These are phyloP conservation scores for Quercus phellos DNA, from an alignment of 331 rosid genomes.

Conservation along the genomic window DNA sequence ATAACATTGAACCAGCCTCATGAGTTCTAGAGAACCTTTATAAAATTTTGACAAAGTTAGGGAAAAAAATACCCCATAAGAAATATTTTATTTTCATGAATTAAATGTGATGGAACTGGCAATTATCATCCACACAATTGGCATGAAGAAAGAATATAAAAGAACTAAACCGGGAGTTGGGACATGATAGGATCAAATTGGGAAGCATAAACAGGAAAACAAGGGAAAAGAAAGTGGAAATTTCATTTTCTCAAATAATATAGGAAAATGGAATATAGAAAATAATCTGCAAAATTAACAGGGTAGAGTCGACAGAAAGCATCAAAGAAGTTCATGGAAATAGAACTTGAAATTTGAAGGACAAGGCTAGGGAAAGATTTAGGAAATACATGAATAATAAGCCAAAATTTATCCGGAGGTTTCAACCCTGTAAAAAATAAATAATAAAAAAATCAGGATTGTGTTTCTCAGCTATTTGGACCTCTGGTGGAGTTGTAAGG, in stretches of 20 bases:
- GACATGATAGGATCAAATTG: neutral
- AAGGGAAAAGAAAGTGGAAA: neutral
- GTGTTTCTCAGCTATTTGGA: neutral
- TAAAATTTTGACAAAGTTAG: neutral
- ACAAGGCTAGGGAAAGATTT: neutral
- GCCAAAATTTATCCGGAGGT: neutral
- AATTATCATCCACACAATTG: neutral
- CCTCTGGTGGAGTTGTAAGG: neutral
- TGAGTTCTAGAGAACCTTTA: neutral
- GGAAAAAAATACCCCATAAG: neutral
- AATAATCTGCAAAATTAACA: neutral
- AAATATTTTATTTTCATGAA: neutral
- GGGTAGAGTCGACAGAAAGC: neutral
- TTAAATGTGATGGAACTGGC: neutral
- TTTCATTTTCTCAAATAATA: neutral
- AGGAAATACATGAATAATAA: neutral
- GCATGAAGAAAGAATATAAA: neutral
- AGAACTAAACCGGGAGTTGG: neutral
- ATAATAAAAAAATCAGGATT: neutral
- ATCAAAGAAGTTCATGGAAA: neutral
- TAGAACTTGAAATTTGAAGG: no score
- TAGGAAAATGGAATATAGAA: neutral
- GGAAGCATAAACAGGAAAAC: neutral
- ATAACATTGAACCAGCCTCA: neutral
- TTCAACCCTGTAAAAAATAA: no score